Conservation (phyloP, 2,329 filamentous ascomycete species). For the Atkinsonella hypoxylon region DNA sequence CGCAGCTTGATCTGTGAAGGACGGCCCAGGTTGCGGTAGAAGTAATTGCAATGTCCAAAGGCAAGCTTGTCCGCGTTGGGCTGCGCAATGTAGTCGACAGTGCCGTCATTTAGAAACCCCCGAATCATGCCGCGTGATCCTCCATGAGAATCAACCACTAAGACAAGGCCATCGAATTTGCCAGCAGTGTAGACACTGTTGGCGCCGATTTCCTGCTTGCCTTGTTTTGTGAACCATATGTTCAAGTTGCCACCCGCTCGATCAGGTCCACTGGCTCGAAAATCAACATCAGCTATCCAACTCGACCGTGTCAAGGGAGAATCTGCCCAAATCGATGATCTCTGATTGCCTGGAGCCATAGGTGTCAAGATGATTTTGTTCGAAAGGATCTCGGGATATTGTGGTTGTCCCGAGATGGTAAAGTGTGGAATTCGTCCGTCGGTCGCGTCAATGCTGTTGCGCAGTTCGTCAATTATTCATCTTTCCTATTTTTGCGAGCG, state of each 20-base stretch:
- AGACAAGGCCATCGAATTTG: conserved; percentile 78
- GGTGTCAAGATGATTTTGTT: conserved; percentile 90
- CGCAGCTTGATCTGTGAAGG: conserved; percentile 67
- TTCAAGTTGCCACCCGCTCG: conserved; percentile 81
- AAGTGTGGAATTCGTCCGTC: conserved; percentile 40
- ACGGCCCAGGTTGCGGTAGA: conserved; percentile 83
- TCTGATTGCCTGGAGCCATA: conserved; percentile 71
- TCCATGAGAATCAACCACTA: conserved; percentile 77
- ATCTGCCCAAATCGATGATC: conserved; percentile 74
- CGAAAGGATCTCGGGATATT: conserved; percentile 55
- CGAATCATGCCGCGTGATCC: conserved; percentile 69
- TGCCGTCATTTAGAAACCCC: conserved; percentile 89
- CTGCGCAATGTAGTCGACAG: conserved; percentile 64
- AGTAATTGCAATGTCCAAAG: conserved; percentile 85
- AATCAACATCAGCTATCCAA: conserved; percentile 78
- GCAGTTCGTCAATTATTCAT: background rate
- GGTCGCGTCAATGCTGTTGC: conserved; percentile 1
- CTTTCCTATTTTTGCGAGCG: background rate
- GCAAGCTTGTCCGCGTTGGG: conserved; percentile 71
- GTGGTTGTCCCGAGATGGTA: conserved; percentile 40
- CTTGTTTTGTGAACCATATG: conserved; percentile 75
- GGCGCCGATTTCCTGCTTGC: conserved; percentile 50
- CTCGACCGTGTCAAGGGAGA: conserved; percentile 46
- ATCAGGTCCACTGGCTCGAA: conserved; percentile 77
- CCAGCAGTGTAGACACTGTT: conserved; percentile 75